These are phyloP conservation scores for Vitis hybrid DNA, from an alignment of 177 flowering plant species.

Conservation along the genomic window DNA sequence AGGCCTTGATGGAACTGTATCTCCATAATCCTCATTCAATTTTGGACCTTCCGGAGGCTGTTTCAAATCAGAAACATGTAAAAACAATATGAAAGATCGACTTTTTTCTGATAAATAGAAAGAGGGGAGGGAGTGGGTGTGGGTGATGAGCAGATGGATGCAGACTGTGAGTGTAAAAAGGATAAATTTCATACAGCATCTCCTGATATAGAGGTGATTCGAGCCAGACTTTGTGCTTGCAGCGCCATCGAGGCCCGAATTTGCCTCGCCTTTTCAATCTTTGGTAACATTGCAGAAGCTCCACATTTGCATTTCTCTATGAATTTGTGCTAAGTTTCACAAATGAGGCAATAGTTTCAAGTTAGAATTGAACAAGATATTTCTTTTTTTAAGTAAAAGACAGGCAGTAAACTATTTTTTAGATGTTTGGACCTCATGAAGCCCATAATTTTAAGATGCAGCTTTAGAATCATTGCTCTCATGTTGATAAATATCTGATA, in stretches of 20 bases:
- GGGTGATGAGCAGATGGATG: neutral
- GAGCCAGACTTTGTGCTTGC: conserved; percentile 48
- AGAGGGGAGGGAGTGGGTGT: neutral
- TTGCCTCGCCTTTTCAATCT: conserved; percentile 85
- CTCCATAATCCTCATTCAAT: conserved; percentile 71
- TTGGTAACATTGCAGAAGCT: conserved; percentile 75
- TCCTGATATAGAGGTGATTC: conserved; percentile 32
- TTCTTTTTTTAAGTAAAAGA: neutral
- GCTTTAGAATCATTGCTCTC: too few species aligned
- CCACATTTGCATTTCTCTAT: conserved; percentile 87
- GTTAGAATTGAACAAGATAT: conserved; percentile 2
- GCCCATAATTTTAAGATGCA: neutral
- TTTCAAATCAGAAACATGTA: conserved; percentile 10
- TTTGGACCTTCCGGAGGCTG: conserved; percentile 46
- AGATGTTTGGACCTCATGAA: neutral
- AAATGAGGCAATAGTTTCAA: conserved; percentile 4
- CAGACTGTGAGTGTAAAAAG: neutral
- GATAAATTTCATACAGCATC: conserved; percentile 43
- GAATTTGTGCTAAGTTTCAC: conserved; percentile 74
- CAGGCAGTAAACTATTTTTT: neutral
- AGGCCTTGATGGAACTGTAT: conserved; percentile 80
- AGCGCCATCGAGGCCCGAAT: conserved; percentile 63
- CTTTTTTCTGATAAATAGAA: neutral
- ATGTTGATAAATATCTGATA: too few species aligned
- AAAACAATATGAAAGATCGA: neutral